A percentile compares a stretch with the other conserved stretches of the same genome.
Evolutionary conservation across 2,329 filamentous ascomycete species (phyloP).

Genomic region (Penicillium nordicum): DNA sequence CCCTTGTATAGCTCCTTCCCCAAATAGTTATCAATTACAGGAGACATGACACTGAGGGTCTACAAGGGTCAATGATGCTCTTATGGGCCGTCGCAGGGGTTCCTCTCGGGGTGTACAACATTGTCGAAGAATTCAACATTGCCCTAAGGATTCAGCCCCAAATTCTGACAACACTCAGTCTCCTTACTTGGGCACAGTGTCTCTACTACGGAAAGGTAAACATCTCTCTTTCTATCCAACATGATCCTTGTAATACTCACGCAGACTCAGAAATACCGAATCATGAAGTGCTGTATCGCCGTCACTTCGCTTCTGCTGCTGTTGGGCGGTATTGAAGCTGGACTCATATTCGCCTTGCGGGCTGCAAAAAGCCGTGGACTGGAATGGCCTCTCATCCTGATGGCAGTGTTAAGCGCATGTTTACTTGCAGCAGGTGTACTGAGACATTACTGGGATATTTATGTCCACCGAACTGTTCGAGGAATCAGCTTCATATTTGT

Average conservation of each 20-base stretch:
- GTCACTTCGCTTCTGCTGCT: slow-evolving; percentile 51
- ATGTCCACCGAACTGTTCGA: slow-evolving; percentile 60
- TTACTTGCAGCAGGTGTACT: slow-evolving; percentile 65
- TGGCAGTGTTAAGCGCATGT: slow-evolving; percentile 63
- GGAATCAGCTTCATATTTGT: slow-evolving; percentile 72
- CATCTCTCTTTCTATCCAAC: background rate
- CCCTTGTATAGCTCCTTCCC: slow-evolving; percentile 56
- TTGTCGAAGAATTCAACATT: slow-evolving; percentile 52
- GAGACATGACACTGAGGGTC: slow-evolving; percentile 61
- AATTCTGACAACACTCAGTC: slow-evolving; percentile 51
- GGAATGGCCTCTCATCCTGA: slow-evolving; percentile 62
- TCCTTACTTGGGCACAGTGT: slow-evolving; percentile 56
- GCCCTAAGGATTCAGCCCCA: slow-evolving; percentile 56
- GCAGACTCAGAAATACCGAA: slow-evolving; percentile 49
- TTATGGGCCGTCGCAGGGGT: slow-evolving; percentile 65
- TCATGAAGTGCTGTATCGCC: slow-evolving; percentile 48
- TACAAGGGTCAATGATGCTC: slow-evolving; percentile 70
- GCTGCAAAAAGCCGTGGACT: slow-evolving; percentile 44
- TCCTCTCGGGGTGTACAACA: slow-evolving; percentile 62
- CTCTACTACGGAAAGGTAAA: slow-evolving; percentile 50
- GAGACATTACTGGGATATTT: slow-evolving; percentile 68
- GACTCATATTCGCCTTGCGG: slow-evolving; percentile 57
- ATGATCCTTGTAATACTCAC: background rate
- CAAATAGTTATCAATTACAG: slow-evolving; percentile 68
- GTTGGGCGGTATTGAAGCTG: slow-evolving; percentile 59